Conservation (phyloP, 495 filamentous ascomycete species). For the Talaromyces proteolyticus region DNA sequence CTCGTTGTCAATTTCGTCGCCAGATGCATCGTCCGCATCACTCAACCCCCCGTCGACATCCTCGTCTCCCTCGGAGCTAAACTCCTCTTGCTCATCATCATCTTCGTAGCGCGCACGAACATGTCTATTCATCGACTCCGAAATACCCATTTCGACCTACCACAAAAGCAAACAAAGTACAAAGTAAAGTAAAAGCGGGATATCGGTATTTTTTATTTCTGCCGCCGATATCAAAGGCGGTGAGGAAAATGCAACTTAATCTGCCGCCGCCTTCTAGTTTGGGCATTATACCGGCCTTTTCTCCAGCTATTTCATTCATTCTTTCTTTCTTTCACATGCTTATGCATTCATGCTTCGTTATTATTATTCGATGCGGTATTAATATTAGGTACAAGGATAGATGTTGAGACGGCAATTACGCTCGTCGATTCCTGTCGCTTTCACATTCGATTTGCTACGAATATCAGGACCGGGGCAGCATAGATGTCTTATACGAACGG, state of each 20-base stretch:
- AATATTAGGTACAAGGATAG: neutral
- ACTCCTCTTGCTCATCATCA: slow-evolving; percentile 47
- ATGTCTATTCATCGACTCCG: slow-evolving; percentile 50
- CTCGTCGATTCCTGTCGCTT: neutral
- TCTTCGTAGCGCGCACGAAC: slow-evolving; percentile 50
- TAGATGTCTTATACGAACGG: no score
- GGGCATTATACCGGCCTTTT: no score
- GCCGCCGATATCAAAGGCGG: neutral
- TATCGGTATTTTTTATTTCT: slow-evolving; percentile 6
- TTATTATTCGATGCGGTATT: neutral
- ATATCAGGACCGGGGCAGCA: no score
- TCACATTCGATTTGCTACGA: neutral
- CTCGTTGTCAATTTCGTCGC: slow-evolving; percentile 24
- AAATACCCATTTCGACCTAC: slow-evolving; percentile 31
- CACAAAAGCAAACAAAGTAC: neutral
- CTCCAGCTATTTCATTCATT: neutral
- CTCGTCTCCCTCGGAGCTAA: slow-evolving; percentile 17
- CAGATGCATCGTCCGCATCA: slow-evolving; percentile 15
- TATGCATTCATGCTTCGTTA: slow-evolving; percentile 17
- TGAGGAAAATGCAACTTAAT: neutral
- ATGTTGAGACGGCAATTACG: neutral
- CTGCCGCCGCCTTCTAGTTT: slow-evolving; percentile 9
- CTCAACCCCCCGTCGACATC: no score
- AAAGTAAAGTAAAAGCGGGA: no score
- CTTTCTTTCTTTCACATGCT: neutral